phyloP scores from a whole-genome alignment of 139 green algal genomes.

The Chlorella sp. region DNA sequence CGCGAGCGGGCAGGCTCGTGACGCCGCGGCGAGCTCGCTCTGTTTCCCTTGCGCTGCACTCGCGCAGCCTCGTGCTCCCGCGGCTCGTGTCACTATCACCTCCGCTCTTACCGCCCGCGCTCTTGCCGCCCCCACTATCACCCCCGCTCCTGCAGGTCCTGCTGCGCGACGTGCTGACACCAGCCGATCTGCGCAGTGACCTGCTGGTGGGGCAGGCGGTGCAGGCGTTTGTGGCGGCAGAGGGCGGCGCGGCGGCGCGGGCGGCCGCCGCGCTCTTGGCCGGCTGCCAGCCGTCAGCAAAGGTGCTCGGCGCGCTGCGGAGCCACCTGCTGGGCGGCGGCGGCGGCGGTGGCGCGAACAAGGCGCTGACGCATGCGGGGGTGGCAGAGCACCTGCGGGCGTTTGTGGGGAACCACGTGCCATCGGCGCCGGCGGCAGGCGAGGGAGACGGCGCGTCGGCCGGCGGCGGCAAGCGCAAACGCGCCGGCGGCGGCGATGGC shows the following conservation, averaged over 20 bases:
- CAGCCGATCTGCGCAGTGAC: slow-evolving; percentile 13
- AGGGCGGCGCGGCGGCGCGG: background rate
- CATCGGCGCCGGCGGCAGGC: background rate
- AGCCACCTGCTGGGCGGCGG: slow-evolving; percentile 1
- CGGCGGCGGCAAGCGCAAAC: slow-evolving; percentile 6
- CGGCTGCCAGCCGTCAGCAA: slow-evolving; percentile 8
- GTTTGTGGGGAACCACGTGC: slow-evolving; percentile 20
- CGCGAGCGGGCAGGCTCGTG: background rate
- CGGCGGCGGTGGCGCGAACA: background rate
- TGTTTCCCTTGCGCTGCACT: background rate
- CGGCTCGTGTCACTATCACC: background rate
- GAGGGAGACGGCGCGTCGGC: background rate
- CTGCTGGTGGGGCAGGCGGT: slow-evolving; percentile 18
- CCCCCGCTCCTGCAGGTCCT: background rate
- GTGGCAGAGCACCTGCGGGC: background rate
- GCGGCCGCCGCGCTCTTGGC: slow-evolving; percentile 6
- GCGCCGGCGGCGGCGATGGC: background rate
- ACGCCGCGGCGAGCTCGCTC: background rate
- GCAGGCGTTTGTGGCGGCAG: slow-evolving; percentile 18
- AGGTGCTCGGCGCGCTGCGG: slow-evolving; percentile 1
- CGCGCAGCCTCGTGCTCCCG: background rate
- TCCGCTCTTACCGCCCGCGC: background rate
- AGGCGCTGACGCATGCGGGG: background rate
- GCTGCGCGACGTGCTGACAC: background rate
- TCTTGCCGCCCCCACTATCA: background rate